A percentile compares a stretch with the other conserved stretches of the same genome.
Conservation (phyloP, 495 filamentous ascomycete species). For the Xylaria longipes region DNA sequence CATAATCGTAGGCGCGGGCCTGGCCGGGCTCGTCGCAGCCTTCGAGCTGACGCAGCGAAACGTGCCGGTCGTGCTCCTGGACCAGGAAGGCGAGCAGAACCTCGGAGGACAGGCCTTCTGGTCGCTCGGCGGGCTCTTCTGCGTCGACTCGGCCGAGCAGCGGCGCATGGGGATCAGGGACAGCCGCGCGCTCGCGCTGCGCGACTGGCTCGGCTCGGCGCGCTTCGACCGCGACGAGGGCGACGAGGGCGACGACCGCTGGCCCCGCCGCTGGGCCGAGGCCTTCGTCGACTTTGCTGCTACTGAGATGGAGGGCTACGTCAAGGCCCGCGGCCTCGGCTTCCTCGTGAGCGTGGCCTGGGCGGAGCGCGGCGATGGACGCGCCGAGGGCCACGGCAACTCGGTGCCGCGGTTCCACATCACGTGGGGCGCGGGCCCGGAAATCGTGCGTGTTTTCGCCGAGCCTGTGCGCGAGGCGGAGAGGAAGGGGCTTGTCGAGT, state of each 20-base stretch:
- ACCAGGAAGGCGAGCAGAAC: slow-evolving; percentile 55
- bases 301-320: slow-evolving; percentile 56
- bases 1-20: slow-evolving; percentile 58
- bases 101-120: slow-evolving; percentile 62
- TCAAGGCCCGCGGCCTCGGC: slow-evolving; percentile 51
- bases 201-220: slow-evolving; percentile 58
- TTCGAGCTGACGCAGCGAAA: slow-evolving; percentile 53
- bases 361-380: slow-evolving; percentile 58
- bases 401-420: slow-evolving; percentile 59
- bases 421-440: slow-evolving; percentile 60
- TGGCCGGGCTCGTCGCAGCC: slow-evolving; percentile 59
- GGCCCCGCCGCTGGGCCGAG: slow-evolving; percentile 59
- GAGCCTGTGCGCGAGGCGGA: slow-evolving; percentile 55
- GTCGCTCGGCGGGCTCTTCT: slow-evolving; percentile 61
- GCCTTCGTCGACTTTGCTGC: slow-evolving; percentile 61
- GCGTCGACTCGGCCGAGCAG: slow-evolving; percentile 55
- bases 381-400: slow-evolving; percentile 58
- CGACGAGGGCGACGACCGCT: slow-evolving; percentile 54
- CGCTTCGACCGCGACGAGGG: slow-evolving; percentile 49
- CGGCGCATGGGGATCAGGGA: slow-evolving; percentile 58
- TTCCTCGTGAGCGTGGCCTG: slow-evolving; percentile 55
- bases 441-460: slow-evolving; percentile 56
- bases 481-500: slow-evolving; percentile 54
- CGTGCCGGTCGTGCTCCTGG: slow-evolving; percentile 50
- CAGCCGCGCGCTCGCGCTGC: slow-evolving; percentile 53